phyloP scores from a whole-genome alignment of 202 grass and related monocot genomes.

The Bolboschoenoplectus hybrid region DNA sequence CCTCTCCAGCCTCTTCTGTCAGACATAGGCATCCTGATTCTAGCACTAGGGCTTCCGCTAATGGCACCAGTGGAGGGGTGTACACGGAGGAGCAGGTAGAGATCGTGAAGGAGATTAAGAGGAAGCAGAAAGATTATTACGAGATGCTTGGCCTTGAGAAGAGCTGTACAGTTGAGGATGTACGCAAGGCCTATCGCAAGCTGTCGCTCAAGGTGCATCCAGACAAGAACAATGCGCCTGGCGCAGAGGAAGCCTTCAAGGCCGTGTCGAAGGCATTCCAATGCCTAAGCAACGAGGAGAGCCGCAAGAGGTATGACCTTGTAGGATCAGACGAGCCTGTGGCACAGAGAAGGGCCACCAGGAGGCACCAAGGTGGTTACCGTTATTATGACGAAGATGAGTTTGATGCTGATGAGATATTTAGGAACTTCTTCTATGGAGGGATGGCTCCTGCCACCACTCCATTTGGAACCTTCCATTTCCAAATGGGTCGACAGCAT shows the following conservation, averaged over 20 bases:
- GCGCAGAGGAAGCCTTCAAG: constrained; percentile 93
- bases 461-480: constrained; percentile 81
- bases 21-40: constrained; percentile 54
- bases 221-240: constrained; percentile 90
- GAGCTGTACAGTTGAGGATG: constrained; percentile 78
- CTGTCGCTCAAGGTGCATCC: constrained; percentile 96
- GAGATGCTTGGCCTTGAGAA: constrained; percentile 77
- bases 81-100: constrained; percentile 84
- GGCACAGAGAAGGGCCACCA: constrained; percentile 50
- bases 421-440: constrained; percentile 94
- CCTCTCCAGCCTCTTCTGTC: constrained; percentile 38
- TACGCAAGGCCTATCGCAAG: constrained; percentile 92
- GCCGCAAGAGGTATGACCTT: constrained; percentile 74
- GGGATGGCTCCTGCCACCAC: constrained; percentile 74
- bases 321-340: constrained; percentile 70
- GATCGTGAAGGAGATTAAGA: constrained; percentile 77
- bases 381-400: constrained; percentile 76
- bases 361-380: constrained; percentile 37
- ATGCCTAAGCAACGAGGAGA: constrained; percentile 82
- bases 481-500: constrained; percentile 50
- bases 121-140: constrained; percentile 84
- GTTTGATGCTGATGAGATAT: constrained; percentile 94
- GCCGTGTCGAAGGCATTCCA: constrained; percentile 95
- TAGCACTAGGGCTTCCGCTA: constrained; percentile 42
- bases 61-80: constrained; percentile 34